Percentiles rank a stretch among this genome's conserved stretches.
Conservation (phyloP, 202 grass and related monocot species). For the Panicum virgatum region DNA sequence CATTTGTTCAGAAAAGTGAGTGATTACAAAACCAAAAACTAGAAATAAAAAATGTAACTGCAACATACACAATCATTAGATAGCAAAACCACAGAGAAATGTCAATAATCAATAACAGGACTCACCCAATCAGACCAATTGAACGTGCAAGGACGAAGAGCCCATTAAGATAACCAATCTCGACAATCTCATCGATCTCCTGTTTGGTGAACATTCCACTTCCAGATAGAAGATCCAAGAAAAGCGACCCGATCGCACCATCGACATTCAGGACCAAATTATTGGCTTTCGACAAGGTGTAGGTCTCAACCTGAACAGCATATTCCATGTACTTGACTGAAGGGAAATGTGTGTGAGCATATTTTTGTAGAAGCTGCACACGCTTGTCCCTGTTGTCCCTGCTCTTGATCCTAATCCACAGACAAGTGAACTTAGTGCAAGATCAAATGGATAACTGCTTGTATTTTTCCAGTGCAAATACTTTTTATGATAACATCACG, state of each 20-base stretch:
- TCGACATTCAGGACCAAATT: slow-evolving; percentile 94
- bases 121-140: slow-evolving; percentile 82
- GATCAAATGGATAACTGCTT: background rate
- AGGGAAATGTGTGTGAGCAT: slow-evolving; percentile 90
- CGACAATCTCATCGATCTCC: slow-evolving; percentile 82
- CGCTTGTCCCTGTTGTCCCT: slow-evolving; percentile 97
- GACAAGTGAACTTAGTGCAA: slow-evolving; percentile 23
- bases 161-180: slow-evolving; percentile 90
- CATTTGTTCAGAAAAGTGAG: background rate
- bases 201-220: slow-evolving; percentile 94
- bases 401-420: slow-evolving; percentile 82
- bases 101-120: background rate
- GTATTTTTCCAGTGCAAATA: background rate
- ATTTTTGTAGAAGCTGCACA: slow-evolving; percentile 94
- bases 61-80: background rate
- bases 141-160: slow-evolving; percentile 91
- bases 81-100: background rate
- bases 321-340: slow-evolving; percentile 97
- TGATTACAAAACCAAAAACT: background rate
- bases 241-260: slow-evolving; percentile 94
- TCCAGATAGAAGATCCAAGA: slow-evolving; percentile 97
- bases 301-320: slow-evolving; percentile 88
- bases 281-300: slow-evolving; percentile 93
- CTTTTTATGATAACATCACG: slow-evolving; percentile 16
- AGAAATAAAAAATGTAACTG: background rate